Conservation (phyloP, 805 yeast genomes). For the Saccharomycopsis selenospora region DNA sequence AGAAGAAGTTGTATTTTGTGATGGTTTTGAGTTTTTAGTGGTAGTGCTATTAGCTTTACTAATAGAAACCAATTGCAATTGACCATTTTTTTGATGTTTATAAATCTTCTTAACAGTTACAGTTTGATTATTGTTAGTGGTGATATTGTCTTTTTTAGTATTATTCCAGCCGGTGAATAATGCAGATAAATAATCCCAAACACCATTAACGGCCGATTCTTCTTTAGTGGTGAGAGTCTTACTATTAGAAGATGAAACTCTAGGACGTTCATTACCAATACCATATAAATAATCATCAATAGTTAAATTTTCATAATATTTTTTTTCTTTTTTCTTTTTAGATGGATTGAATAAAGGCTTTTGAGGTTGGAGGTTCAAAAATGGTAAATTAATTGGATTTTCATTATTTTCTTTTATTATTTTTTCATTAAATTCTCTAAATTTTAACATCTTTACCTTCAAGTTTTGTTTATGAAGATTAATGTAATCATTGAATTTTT, state of each 20-base stretch:
- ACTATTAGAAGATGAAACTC: background rate
- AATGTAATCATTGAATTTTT: constrained; percentile 5
- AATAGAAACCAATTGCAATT: constrained; percentile 1
- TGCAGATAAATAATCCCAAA: background rate
- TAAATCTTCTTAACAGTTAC: constrained; percentile 1
- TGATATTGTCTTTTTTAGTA: background rate
- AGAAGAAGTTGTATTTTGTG: no score
- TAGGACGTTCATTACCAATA: background rate
- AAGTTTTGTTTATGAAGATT: constrained; percentile 2
- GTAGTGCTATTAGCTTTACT: background rate
- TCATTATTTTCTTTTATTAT: constrained; percentile 5
- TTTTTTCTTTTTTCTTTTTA: background rate
- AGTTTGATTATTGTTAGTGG: background rate
- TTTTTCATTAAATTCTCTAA: constrained; percentile 10
- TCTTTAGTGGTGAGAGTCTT: background rate
- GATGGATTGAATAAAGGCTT: background rate
- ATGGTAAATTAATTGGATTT: constrained; percentile 6
- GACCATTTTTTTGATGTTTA: constrained; percentile 1
- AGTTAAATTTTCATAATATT: background rate
- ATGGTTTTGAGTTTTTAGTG: no score
- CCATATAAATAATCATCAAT: background rate
- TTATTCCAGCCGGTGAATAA: background rate
- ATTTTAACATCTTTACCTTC: constrained; percentile 8
- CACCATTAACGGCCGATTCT: background rate
- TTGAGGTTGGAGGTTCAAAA: background rate